phyloP scores from a whole-genome alignment of 768 basidiomycete genomes.

The Tricholoma sp. region DNA sequence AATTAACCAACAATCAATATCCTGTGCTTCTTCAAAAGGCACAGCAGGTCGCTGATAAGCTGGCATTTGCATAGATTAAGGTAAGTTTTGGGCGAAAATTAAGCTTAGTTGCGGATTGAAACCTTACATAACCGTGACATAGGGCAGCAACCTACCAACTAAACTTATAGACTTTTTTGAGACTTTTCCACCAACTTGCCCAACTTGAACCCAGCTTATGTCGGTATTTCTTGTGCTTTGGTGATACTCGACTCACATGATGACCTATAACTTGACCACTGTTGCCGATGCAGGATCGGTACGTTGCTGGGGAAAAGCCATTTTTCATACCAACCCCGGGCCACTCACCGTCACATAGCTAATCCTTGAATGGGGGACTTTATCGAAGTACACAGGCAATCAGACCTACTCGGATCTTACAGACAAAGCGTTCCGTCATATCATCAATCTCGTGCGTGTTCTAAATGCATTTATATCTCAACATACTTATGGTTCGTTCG shows the following conservation, averaged over 20 bases:
- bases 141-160: slow-evolving; percentile 39
- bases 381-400: slow-evolving; percentile 54
- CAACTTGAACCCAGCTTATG: not conserved
- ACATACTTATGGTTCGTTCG: slow-evolving; percentile 6
- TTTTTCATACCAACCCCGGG: not conserved
- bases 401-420: slow-evolving; percentile 53
- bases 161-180: slow-evolving; percentile 38
- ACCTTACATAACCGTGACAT: too few species aligned
- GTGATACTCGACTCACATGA: not conserved
- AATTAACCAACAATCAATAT: slow-evolving; percentile 52
- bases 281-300: slow-evolving; percentile 56
- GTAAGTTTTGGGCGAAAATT: slow-evolving; percentile 23
- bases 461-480: not conserved
- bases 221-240: not conserved
- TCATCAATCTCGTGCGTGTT: slow-evolving; percentile 37
- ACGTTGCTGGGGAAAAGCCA: slow-evolving; percentile 5
- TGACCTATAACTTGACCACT: slow-evolving; percentile 35
- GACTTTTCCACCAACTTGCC: slow-evolving; percentile 39
- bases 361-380: slow-evolving; percentile 51
- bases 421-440: slow-evolving; percentile 46
- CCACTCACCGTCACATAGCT: slow-evolving; percentile 34
- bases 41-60: slow-evolving; percentile 54
- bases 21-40: slow-evolving; percentile 55
- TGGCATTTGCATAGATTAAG: slow-evolving; percentile 56
- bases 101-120: not conserved